Conservation (phyloP, 306 rosid genomes). For the Lathyrus aphaca region DNA sequence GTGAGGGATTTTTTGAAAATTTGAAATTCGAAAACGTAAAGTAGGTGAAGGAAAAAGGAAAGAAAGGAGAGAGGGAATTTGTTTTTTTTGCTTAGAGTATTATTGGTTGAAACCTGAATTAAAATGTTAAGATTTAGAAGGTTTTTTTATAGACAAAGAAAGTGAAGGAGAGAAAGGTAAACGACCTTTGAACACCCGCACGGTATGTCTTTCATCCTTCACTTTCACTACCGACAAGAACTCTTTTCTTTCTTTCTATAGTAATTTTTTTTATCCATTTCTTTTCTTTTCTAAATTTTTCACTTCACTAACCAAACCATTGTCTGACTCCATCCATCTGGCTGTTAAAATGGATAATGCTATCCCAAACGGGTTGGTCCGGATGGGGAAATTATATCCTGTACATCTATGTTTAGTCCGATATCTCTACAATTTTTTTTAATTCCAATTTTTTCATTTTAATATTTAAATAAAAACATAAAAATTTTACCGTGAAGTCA, state of each 20-base stretch:
- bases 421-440: too few relatives aligned
- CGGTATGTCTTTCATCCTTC: not conserved
- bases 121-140: not conserved
- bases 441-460: too few relatives aligned
- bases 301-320: not conserved
- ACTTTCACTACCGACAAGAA: not conserved
- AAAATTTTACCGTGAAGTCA: too few relatives aligned
- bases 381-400: too few relatives aligned
- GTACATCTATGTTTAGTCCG: too few relatives aligned
- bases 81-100: not conserved
- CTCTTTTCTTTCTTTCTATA: not conserved
- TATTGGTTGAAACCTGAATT: not conserved
- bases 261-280: not conserved
- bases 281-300: too few relatives aligned
- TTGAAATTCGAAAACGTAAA: too few relatives aligned
- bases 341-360: too few relatives aligned
- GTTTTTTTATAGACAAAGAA: constrained; percentile 1
- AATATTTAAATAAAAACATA: too few relatives aligned
- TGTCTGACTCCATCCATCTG: not conserved
- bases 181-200: too few relatives aligned
- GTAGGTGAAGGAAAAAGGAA: too few relatives aligned
- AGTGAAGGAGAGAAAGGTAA: not conserved
- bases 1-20: not conserved
- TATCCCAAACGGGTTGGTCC: too few relatives aligned
- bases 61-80: not conserved